Base-by-base conservation (phyloP, 2,329 filamentous ascomycete genomes). In the Paracamarosporium sp. region DNA sequence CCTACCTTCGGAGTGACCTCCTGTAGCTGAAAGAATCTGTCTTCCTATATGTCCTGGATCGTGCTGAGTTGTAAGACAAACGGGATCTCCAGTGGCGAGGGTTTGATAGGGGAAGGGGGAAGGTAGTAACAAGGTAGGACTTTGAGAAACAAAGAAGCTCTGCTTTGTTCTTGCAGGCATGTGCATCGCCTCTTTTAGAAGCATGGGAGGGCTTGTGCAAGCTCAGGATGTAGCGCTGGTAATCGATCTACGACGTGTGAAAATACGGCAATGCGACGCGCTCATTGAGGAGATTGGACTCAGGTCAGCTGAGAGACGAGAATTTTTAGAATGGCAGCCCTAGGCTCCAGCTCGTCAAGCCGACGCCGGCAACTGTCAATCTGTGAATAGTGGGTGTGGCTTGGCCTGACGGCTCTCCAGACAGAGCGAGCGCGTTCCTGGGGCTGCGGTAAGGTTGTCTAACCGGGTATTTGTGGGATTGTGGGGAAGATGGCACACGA, bases 401-500 rank as follows among this genome's bases (percentile, higher is more conserved):
- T 47, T 41, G 35, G 27, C 8, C 20, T 41, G 50, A 35, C 24
- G 28, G 28, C 20, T 44, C 40, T 17, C 22, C 38, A 41, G 30
- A 53, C 22, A 51, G 38, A 43, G 51, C n/a, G 33, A 41, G 36
- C 38, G 45, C 36, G 46, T 27, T 43, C 38, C 46, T 53, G 52
- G 53, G 57, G 60, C 57, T 56, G 56, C 50, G 38, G 52, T 53
- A 28, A 54, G 56, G 31, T 50, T 50, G 55, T 56, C 33, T 57
- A 33, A 53, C 58, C 62, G 70, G 67, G 56, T 67, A 68, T 67
- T 59, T 67, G 63, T 68, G 61, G 61, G 59, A 53, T 62, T 60
- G 59, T 65, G 53, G 57, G 54, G 61, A 64, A 59, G 40, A 60
- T 53, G 56, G 59, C 60, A 63, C 53, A 62, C 57, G 56, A 64